Evolutionary conservation across 2,329 filamentous ascomycete genomes (phyloP).

Genomic region (Xylariaceae sp.): DNA sequence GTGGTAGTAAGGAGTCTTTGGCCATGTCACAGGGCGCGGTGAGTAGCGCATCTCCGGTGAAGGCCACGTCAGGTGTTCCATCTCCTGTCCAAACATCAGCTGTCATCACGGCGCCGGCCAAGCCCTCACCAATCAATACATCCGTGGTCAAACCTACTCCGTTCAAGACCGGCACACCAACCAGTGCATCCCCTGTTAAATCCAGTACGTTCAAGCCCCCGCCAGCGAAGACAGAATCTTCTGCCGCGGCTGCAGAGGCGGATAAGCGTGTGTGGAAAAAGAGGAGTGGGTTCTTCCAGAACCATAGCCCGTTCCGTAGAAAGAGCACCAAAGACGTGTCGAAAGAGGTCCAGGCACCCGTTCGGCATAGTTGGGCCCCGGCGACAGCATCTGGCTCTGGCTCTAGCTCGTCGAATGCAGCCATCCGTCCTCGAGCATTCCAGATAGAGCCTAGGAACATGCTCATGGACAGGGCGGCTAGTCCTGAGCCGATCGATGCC

Average conservation of each 20-base stretch:
- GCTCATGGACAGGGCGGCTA: conserved; percentile 45
- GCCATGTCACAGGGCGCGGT: too few relatives aligned
- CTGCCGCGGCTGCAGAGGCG: conserved; percentile 31
- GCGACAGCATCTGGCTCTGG: conserved; percentile 20
- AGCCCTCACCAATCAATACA: background rate
- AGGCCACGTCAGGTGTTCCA: background rate
- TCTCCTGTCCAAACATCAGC: conserved; percentile 32
- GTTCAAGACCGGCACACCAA: background rate
- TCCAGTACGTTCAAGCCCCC: background rate
- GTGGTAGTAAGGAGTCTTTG: conserved; percentile 37
- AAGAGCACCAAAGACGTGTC: conserved; percentile 78
- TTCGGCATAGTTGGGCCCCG: conserved; percentile 57
- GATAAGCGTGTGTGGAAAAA: conserved; percentile 65
- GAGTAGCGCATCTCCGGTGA: conserved; percentile 49
- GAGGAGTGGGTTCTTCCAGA: conserved; percentile 86
- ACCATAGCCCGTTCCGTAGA: conserved; percentile 84
- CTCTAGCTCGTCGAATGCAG: conserved; percentile 13
- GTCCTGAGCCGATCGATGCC: conserved; percentile 84
- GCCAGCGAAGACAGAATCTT: conserved; percentile 31
- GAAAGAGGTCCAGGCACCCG: conserved; percentile 54
- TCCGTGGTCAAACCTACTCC: conserved; percentile 31
- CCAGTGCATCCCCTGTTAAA: conserved; percentile 31
- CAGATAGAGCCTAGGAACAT: conserved; percentile 36
- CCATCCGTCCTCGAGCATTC: conserved; percentile 39
- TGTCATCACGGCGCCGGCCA: conserved; percentile 31